These are phyloP conservation scores for Mycena sp. DNA, from an alignment of 1,284 basidiomycete species.

Conservation along the genomic window DNA sequence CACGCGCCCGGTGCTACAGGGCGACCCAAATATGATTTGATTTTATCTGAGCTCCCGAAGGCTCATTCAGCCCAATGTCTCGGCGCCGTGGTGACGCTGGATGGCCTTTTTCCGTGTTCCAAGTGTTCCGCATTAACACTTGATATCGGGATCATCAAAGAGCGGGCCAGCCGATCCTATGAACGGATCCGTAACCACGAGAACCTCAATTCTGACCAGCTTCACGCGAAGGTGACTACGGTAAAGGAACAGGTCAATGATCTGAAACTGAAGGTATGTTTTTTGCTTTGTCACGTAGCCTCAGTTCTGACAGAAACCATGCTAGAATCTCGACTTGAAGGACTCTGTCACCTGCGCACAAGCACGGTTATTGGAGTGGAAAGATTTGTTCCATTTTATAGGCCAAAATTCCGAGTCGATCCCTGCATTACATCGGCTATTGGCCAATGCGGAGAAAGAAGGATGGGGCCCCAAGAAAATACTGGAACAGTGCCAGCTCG, in stretches of 20 bases:
- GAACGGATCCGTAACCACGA: background rate
- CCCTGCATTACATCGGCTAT: background rate
- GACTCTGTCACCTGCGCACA: background rate
- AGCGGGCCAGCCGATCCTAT: background rate
- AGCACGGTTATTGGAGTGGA: background rate
- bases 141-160: background rate
- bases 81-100: background rate
- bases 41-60: background rate
- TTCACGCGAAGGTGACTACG: background rate
- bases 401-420: background rate
- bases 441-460: background rate
- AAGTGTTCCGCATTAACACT: background rate
- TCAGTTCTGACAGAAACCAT: background rate
- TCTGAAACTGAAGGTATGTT: slow-evolving; percentile 6
- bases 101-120: background rate
- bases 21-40: background rate
- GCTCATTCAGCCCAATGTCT: background rate
- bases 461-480: background rate
- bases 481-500: background rate
- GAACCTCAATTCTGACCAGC: background rate
- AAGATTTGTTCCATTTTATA: background rate
- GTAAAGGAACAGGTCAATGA: background rate
- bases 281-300: background rate
- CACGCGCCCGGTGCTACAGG: background rate
- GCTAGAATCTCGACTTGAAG: background rate